phyloP scores from a whole-genome alignment of 306 rosid genomes.

The Abrus precatorius region DNA sequence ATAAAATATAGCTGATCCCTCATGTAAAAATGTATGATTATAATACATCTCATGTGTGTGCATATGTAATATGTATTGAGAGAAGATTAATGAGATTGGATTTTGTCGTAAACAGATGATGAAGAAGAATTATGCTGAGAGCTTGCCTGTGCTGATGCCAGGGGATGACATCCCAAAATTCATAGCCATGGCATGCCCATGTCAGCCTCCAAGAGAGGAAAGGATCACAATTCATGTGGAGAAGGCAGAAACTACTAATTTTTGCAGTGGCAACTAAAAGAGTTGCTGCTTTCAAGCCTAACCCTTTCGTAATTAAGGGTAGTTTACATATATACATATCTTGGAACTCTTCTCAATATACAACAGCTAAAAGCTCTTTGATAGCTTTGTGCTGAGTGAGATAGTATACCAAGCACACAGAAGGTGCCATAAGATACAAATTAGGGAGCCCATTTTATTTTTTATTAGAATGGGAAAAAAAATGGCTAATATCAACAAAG shows the following conservation, averaged over 20 bases:
- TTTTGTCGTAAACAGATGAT: slow-evolving; percentile 49
- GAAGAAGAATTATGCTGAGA: slow-evolving; percentile 52
- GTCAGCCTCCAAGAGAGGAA: slow-evolving; percentile 62
- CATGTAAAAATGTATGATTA: no score
- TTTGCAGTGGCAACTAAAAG: slow-evolving; percentile 28
- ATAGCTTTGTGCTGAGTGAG: slow-evolving; percentile 39
- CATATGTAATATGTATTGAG: no score
- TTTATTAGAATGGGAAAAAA: slow-evolving; percentile 50
- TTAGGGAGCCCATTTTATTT: slow-evolving; percentile 43
- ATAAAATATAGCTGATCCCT: no score
- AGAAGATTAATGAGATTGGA: background rate
- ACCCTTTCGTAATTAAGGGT: slow-evolving; percentile 34
- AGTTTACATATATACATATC: slow-evolving; percentile 1
- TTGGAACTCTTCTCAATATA: slow-evolving; percentile 19
- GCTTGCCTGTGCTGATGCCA: slow-evolving; percentile 81
- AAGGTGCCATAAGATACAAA: slow-evolving; percentile 29
- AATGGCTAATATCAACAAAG: slow-evolving; percentile 38
- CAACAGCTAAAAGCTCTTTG: slow-evolving; percentile 16
- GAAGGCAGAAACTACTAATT: slow-evolving; percentile 37
- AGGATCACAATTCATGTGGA: slow-evolving; percentile 54
- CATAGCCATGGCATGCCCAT: slow-evolving; percentile 78
- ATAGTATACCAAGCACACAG: slow-evolving; percentile 24
- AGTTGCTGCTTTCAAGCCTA: background rate
- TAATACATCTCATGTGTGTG: no score
- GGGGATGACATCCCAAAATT: slow-evolving; percentile 84